Evolutionary conservation across 768 basidiomycete species (phyloP).

Genomic region (Boletus huronensis): DNA sequence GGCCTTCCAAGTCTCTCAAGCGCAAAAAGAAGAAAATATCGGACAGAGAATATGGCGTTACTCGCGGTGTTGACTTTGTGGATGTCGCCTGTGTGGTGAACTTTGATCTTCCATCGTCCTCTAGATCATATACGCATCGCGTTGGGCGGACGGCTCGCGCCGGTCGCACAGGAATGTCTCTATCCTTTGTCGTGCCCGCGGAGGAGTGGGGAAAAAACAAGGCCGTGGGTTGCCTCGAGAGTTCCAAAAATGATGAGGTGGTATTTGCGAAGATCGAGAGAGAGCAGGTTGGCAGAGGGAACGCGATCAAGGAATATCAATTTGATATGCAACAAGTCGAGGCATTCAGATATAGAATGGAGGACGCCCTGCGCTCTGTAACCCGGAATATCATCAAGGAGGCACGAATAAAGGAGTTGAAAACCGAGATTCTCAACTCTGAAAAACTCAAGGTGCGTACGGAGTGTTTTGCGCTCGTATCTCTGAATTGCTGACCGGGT

Average conservation of each 20-base stretch:
- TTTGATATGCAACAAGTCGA: slow-evolving; percentile 97
- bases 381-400: slow-evolving; percentile 85
- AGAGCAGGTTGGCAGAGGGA: slow-evolving; percentile 59
- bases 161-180: slow-evolving; percentile 85
- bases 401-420: slow-evolving; percentile 90
- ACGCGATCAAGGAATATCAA: slow-evolving; percentile 76
- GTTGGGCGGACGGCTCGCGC: slow-evolving; percentile 97
- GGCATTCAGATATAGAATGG: slow-evolving; percentile 97
- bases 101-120: slow-evolving; percentile 91
- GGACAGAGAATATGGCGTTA: slow-evolving; percentile 88
- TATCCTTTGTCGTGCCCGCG: slow-evolving; percentile 80
- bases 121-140: slow-evolving; percentile 89
- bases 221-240: slow-evolving; percentile 64
- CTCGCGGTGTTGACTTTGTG: slow-evolving; percentile 94
- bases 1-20: slow-evolving; percentile 42
- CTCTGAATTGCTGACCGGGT: slow-evolving; percentile 1
- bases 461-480: neutral
- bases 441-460: slow-evolving; percentile 87
- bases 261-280: slow-evolving; percentile 65
- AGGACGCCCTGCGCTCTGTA: slow-evolving; percentile 87
- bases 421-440: slow-evolving; percentile 89
- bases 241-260: slow-evolving; percentile 70
- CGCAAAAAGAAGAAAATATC: slow-evolving; percentile 47
- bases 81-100: slow-evolving; percentile 97
- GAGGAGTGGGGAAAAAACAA: slow-evolving; percentile 72